Evolutionary conservation across 306 rosid genomes (phyloP), one percentile per base, ranked within the genome.

Genomic region (Lagenaria siceraria): DNA sequence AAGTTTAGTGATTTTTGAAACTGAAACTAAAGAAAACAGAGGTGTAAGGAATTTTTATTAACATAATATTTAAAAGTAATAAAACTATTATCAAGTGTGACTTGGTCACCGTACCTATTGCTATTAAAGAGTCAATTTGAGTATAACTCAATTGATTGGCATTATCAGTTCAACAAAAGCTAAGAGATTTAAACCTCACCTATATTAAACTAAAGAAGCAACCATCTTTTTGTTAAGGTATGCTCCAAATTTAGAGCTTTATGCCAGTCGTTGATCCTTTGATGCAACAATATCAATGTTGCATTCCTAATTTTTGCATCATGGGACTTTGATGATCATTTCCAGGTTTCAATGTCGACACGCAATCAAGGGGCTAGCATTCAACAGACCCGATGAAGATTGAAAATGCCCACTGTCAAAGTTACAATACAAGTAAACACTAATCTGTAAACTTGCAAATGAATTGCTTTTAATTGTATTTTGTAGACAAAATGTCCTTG

Each of bases 281-380:
- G 42, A 69, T 43, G 33, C 9, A 22, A 24, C 31, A 40, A 40
- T 66, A 38, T n/a, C 12, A n/a, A n/a, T 38, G 38, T 12, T 38
- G 38, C 10, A 66, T 10, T n/a, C 22, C 5, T 1, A 21, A 21
- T 42, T 22, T 4, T 65, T n/a, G 29, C 73, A 19, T 8, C 11
- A 4, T 21, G 24, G 21, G 3, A 43, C 13, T 2, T 69, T 10
- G 51, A 11, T 42, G 33, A 27, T 49, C 54, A 33, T 36, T 38
- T 14, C 19, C 85, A 95, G 98, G 98, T 95, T 92, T 85, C 98
- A 95, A 59, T 95, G 98, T 83, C 90, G 97, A 48, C 97, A 95
- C 69, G 92, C 82, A 54, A 87, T 95, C 84, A 92, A 88, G 85
- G 97, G 98, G 82, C 81, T 95, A 54, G 83, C 88, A 69, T 85